Base-by-base conservation (phyloP, 2,329 filamentous ascomycete species). In the Didymosphaeria variabile region DNA sequence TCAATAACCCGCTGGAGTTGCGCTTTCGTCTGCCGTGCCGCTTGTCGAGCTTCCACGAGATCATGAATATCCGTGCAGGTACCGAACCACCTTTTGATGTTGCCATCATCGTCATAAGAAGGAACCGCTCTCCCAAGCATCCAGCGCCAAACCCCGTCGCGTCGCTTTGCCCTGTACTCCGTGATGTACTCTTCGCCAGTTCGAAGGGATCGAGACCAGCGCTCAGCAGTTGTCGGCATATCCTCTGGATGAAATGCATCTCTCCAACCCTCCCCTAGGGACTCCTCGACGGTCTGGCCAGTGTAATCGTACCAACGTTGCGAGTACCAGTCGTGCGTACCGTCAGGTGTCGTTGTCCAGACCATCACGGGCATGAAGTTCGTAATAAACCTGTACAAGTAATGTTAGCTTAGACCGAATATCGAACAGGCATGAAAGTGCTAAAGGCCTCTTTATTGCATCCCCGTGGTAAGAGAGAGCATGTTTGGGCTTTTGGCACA, bases 51-150 rank as follows among this genome's bases (percentile, higher is more conserved):
- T 70, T 91, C 84, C 3, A 93, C 89, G 46, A 88, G 84, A 63
- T 93, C 90, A 70, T 94, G 89, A 19, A 93, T 90, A 65, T 94
- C 91, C 13, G 91, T 93, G 69, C 89, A 93, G 1, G 90, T 93
- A 17, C 90, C 91, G 68, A 91, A 92, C 91, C 91, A 94, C 72
- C 91, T 92, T 60, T 91, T 83, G 52, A 94, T 92, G 51, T 84
- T 80, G 1, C 90, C 90, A 0, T 86, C 86, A 47, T 89, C 85
- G 61, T 92, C 87, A 42, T 83, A 84, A 68, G 93, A 83, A 0
- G 91, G 90, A 15, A 91, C 75, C 1, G 91, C 91, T 46, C 90
- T 84, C 12, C 89, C 91, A 2, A 94, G 80, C 83, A 93, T 92
- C 91, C 91, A 94, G 56, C 90, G 84, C 87, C 88, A 94, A 58